Base-by-base conservation (phyloP, 2,329 filamentous ascomycete species). In the Alternaria alternata region DNA sequence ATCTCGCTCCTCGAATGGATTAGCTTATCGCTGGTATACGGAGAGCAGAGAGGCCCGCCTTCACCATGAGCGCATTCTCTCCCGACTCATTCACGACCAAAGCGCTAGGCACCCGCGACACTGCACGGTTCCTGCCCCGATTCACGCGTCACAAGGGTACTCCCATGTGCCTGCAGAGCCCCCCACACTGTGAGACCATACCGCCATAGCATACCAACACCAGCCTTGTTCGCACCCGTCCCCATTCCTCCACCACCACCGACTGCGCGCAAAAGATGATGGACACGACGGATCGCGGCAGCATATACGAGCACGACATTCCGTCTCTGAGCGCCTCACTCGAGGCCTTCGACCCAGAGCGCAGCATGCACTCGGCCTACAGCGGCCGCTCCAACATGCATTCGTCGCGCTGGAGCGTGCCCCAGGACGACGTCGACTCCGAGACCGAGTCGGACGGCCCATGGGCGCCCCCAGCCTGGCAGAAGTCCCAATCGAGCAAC, bases 401-500 rank as follows among this genome's bases (percentile, higher is more conserved):
- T 67, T 88, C 85, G 48, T 77, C 74, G 56, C 73, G 76, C 51
- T 78, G 75, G 75, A 78, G 76, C 65, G 54, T 67, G 8, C 70
- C 72, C 7, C 73, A 70, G 14, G 75, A 77, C 36, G 66, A 70
- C 4, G 83, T 76, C 16, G 80, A 81, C 61, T 77, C 78, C 49
- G 82, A 82, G 58, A 61, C 67, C 32, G 82, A 85, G 60, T 82
- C 81, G 53, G 79, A 81, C 34, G 76, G 74, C 1, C 86, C 86
- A 32, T 90, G 87, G 87, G 88, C 87, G 54, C 89, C 89, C 41
- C 89, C 89, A 2, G 87, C 87, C 12, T 89, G 88, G 83, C 83
- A 86, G 65, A 85, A 83, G 69, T 82, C 82, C 62, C 62, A 65
- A 42, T 65, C 64, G 7, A 87, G 85, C 64, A 88, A 85, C 71